These are phyloP conservation scores for Serendipita sp. DNA, from an alignment of 768 basidiomycete genomes.

Conservation along the genomic window DNA sequence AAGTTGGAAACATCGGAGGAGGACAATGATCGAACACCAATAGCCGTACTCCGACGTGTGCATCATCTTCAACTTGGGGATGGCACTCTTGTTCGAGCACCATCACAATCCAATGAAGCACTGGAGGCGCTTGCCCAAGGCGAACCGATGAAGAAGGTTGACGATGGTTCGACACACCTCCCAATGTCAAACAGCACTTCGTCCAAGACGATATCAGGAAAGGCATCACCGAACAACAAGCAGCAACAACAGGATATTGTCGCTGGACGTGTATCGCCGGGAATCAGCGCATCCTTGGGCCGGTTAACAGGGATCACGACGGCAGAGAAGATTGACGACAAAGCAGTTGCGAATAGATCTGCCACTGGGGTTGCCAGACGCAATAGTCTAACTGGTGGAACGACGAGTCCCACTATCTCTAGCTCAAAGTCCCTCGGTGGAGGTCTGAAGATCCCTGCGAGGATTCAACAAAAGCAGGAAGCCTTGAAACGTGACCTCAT, in stretches of 20 bases:
- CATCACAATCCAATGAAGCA: background rate
- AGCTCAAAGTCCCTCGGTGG: background rate
- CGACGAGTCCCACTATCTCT: background rate
- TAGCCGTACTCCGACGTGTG: background rate
- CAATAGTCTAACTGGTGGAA: background rate
- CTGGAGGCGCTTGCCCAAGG: too few species aligned
- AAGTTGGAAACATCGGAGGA: background rate
- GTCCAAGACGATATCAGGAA: background rate
- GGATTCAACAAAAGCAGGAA: conserved; percentile 69
- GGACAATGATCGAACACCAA: background rate
- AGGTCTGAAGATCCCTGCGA: conserved; percentile 8
- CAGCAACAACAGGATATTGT: background rate
- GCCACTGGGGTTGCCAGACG: background rate
- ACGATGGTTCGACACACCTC: background rate
- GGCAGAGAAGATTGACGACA: background rate
- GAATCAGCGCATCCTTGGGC: conserved; percentile 1
- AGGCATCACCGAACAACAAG: background rate
- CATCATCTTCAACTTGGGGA: background rate
- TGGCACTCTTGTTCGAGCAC: background rate
- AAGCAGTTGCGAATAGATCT: too few species aligned
- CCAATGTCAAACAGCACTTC: background rate
- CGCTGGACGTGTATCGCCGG: background rate
- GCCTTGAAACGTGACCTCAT: conserved; percentile 59
- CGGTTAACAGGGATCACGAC: background rate
- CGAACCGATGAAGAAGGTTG: too few species aligned